phyloP scores from a whole-genome alignment of 2,329 filamentous ascomycete genomes.

The Coniochaeta pulveracea region DNA sequence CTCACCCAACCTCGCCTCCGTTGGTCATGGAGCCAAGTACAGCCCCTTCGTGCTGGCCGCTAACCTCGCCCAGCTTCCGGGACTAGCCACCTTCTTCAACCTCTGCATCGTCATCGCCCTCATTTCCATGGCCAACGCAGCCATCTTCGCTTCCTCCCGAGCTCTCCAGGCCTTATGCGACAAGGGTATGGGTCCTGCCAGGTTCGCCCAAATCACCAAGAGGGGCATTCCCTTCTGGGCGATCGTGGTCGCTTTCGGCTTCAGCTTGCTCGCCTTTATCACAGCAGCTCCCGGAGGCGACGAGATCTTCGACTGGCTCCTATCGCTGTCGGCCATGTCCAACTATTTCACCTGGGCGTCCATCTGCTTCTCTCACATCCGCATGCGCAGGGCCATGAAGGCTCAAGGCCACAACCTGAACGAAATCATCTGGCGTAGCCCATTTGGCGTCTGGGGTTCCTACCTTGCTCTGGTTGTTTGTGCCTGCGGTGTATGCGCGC shows the following conservation, averaged over 20 bases:
- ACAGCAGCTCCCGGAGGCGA: constrained; percentile 22
- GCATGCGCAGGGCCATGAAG: constrained; percentile 28
- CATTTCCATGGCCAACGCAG: constrained; percentile 29
- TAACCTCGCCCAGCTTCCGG: constrained; percentile 14
- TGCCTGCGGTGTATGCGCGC: constrained; percentile 17
- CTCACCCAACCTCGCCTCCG: constrained; percentile 13
- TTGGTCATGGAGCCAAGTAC: constrained; percentile 11
- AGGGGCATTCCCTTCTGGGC: constrained; percentile 31
- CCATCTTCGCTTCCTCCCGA: constrained; percentile 23
- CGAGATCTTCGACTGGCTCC: constrained; percentile 31
- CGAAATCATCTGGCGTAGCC: constrained; percentile 20
- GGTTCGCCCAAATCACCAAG: constrained; percentile 13
- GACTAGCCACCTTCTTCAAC: constrained; percentile 19
- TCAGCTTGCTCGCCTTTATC: constrained; percentile 32
- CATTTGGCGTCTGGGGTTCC: constrained; percentile 17
- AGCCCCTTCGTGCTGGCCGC: constrained; percentile 18
- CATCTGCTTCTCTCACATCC: constrained; percentile 32
- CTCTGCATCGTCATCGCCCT: constrained; percentile 24
- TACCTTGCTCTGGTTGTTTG: constrained; percentile 16
- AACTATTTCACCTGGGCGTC: constrained; percentile 37
- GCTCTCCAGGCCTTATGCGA: constrained; percentile 22
- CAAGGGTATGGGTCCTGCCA: constrained; percentile 21
- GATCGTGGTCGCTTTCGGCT: constrained; percentile 23
- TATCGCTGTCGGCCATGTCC: constrained; percentile 37
- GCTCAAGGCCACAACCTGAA: constrained; percentile 23